phyloP scores from a whole-genome alignment of 129 eudicot species.

The Helianthus annuus region DNA sequence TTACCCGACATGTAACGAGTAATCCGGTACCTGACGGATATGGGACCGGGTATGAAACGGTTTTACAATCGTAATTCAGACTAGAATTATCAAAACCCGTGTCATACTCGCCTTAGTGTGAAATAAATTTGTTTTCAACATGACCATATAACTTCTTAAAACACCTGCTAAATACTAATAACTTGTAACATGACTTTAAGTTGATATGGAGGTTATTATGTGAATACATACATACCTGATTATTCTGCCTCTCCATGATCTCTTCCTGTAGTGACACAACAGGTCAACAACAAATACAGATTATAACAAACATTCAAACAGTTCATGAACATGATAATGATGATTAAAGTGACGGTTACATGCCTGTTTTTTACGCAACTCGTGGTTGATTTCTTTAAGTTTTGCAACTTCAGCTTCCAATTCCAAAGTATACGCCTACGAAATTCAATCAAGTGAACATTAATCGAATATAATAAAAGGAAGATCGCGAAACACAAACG shows the following conservation, averaged over 20 bases:
- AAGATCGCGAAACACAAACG: not conserved
- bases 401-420: conserved; percentile 87
- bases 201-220: not conserved
- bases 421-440: conserved; percentile 84
- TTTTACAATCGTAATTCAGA: too few relatives aligned
- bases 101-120: too few relatives aligned
- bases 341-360: not conserved
- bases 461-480: not conserved
- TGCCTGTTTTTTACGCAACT: conserved; percentile 77
- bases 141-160: too few relatives aligned
- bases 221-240: conserved; percentile 54
- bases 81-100: too few relatives aligned
- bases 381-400: conserved; percentile 69
- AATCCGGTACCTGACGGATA: too few relatives aligned
- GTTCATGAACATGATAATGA: not conserved
- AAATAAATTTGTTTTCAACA: too few relatives aligned
- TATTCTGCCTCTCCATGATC: conserved; percentile 70
- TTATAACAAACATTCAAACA: conserved; percentile 19
- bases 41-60: too few relatives aligned
- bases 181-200: not conserved
- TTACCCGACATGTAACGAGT: too few relatives aligned
- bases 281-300: conserved; percentile 5
- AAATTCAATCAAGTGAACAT: not conserved
- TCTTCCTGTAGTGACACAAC: conserved; percentile 59
- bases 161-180: too few relatives aligned